Conservation (phyloP, 192 early-diverging fungal genomes). For the Radiomyces spectabilis region DNA sequence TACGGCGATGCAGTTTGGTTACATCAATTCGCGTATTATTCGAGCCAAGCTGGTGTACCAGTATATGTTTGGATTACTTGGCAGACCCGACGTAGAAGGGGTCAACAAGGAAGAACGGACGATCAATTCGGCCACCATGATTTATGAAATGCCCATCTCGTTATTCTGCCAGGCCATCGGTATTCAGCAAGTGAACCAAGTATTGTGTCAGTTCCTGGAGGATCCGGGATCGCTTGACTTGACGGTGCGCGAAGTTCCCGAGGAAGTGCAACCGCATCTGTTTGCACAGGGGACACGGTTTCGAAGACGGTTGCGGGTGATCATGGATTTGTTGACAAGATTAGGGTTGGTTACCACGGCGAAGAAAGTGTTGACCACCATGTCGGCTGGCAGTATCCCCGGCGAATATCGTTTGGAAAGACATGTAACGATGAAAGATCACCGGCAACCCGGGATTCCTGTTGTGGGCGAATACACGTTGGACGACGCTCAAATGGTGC, state of each 20-base stretch:
- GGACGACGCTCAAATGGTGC: not conserved
- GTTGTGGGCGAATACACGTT: not conserved
- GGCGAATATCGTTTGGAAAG: not conserved
- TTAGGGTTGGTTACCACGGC: no score
- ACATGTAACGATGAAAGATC: not conserved
- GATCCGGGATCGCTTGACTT: no score
- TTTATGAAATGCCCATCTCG: not conserved
- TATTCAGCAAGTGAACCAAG: no score
- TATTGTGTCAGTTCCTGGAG: no score
- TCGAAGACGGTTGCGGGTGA: no score
- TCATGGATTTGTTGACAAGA: no score
- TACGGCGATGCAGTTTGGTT: slow-evolving; percentile 5
- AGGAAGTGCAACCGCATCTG: no score
- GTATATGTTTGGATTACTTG: slow-evolving; percentile 3
- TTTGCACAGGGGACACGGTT: no score
- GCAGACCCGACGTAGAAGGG: not conserved
- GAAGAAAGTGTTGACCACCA: no score
- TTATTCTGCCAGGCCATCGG: not conserved
- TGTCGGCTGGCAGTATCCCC: no score
- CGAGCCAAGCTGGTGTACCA: slow-evolving; percentile 12
- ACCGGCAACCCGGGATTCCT: not conserved
- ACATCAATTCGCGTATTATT: slow-evolving; percentile 5
- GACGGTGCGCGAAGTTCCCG: no score
- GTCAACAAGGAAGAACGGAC: not conserved
- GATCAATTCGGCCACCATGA: not conserved